These are phyloP conservation scores for Setomelanomma holmii DNA, from an alignment of 2,329 filamentous ascomycete species.

Conservation along the genomic window DNA sequence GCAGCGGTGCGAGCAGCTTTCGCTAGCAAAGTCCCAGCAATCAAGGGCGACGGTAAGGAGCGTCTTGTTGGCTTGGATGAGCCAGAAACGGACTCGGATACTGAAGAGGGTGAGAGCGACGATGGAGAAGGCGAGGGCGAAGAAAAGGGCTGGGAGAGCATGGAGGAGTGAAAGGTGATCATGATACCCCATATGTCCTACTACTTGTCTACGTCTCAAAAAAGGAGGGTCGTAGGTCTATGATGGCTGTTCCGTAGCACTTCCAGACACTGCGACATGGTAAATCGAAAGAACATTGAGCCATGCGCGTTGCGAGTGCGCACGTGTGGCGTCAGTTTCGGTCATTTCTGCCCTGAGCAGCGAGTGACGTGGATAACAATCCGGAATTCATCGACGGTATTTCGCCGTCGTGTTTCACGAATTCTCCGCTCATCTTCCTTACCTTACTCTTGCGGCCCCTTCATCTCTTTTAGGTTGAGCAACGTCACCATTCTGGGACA, in stretches of 20 bases:
- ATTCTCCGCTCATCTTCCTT: conserved; percentile 9
- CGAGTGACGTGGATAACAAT: neutral
- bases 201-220: too few species aligned
- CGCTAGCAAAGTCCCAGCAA: conserved; percentile 69
- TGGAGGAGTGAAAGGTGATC: conserved; percentile 50
- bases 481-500: conserved; percentile 7
- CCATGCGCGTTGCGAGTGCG: neutral
- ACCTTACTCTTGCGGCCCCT: conserved; percentile 15
- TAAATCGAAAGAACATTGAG: neutral
- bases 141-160: conserved; percentile 50
- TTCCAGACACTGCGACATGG: neutral
- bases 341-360: neutral
- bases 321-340: neutral
- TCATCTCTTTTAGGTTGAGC: conserved; percentile 19
- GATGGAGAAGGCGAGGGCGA: conserved; percentile 48
- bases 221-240: too few species aligned
- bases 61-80: conserved; percentile 76
- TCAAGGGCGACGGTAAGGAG: conserved; percentile 72
- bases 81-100: conserved; percentile 68
- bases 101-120: conserved; percentile 56
- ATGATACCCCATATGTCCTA: conserved; percentile 23
- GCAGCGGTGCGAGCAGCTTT: conserved; percentile 84
- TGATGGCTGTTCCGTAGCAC: too few species aligned
- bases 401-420: conserved; percentile 18
- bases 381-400: neutral